phyloP scores from a whole-genome alignment of 2,329 filamentous ascomycete genomes.

The Microsporum audouinii region DNA sequence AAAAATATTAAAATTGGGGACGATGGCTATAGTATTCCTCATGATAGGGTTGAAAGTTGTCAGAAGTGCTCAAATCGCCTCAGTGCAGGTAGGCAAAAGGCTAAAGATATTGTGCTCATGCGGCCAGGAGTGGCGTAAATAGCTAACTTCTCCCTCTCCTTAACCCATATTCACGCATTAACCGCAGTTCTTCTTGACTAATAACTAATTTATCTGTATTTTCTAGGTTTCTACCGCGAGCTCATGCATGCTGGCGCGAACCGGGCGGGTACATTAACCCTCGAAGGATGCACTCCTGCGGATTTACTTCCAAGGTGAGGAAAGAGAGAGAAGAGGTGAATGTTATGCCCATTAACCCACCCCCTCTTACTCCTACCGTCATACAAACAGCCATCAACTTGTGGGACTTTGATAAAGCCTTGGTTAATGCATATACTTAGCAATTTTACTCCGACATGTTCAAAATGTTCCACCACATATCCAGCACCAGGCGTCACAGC shows the following conservation, averaged over 20 bases:
- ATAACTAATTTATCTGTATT: not conserved
- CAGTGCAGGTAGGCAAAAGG: slow-evolving; percentile 31
- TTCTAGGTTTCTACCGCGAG: slow-evolving; percentile 50
- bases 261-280: slow-evolving; percentile 67
- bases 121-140: not conserved
- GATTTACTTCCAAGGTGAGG: slow-evolving; percentile 61
- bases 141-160: not conserved
- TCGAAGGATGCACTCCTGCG: slow-evolving; percentile 59
- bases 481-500: slow-evolving; percentile 54
- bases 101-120: not conserved
- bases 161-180: not conserved
- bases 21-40: slow-evolving; percentile 28
- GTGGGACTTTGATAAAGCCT: slow-evolving; percentile 36
- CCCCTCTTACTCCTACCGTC: not conserved
- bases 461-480: slow-evolving; percentile 59
- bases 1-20: slow-evolving; percentile 50
- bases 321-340: not conserved
- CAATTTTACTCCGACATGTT: slow-evolving; percentile 64
- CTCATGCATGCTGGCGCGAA: slow-evolving; percentile 61
- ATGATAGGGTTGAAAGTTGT: slow-evolving; percentile 39
- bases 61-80: slow-evolving; percentile 44
- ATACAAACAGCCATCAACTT: not conserved
- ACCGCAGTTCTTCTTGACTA: not conserved
- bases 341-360: not conserved
- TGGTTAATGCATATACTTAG: not conserved